A percentile compares a stretch with the other conserved stretches of the same genome.
These are phyloP conservation scores for Cryptococcus sp. DNA, from an alignment of 1,284 basidiomycete genomes.

Conservation along the genomic window DNA sequence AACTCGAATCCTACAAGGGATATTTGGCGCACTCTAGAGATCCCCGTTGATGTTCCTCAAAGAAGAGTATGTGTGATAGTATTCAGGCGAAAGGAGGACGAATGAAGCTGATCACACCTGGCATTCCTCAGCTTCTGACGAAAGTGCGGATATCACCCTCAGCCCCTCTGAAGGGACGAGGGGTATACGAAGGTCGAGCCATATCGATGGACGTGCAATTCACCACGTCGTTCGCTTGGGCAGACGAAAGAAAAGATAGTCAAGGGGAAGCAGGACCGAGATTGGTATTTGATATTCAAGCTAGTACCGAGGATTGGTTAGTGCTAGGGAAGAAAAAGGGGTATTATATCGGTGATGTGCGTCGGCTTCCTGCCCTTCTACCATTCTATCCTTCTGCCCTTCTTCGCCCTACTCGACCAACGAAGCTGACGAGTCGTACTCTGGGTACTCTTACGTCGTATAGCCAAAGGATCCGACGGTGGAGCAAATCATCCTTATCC, in stretches of 20 bases:
- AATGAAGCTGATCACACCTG: not conserved
- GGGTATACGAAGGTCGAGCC: constrained; percentile 46
- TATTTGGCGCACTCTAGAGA: constrained; percentile 43
- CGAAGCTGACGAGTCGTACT: not conserved
- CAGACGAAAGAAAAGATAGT: constrained; percentile 8
- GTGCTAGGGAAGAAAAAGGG: constrained; percentile 47
- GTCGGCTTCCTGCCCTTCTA: constrained; percentile 2
- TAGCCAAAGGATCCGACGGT: no score
- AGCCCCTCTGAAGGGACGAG: not conserved
- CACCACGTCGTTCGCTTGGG: constrained; percentile 36
- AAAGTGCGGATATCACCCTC: constrained; percentile 20
- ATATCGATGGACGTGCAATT: constrained; percentile 33
- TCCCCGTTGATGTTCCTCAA: constrained; percentile 51
- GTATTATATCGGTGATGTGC: constrained; percentile 31
- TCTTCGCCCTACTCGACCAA: not conserved
- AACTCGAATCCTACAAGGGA: no score
- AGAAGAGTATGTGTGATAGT: constrained; percentile 27
- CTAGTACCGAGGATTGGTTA: constrained; percentile 44
- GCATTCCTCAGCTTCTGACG: constrained; percentile 29
- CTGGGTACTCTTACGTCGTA: no score
- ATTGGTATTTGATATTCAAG: constrained; percentile 41
- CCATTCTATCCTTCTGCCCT: no score
- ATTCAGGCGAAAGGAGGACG: not conserved
- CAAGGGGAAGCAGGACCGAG: not conserved
- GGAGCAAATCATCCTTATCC: constrained; percentile 37